These are phyloP conservation scores for Coniochaeta sp. DNA, from an alignment of 2,329 filamentous ascomycete genomes.

Conservation along the genomic window DNA sequence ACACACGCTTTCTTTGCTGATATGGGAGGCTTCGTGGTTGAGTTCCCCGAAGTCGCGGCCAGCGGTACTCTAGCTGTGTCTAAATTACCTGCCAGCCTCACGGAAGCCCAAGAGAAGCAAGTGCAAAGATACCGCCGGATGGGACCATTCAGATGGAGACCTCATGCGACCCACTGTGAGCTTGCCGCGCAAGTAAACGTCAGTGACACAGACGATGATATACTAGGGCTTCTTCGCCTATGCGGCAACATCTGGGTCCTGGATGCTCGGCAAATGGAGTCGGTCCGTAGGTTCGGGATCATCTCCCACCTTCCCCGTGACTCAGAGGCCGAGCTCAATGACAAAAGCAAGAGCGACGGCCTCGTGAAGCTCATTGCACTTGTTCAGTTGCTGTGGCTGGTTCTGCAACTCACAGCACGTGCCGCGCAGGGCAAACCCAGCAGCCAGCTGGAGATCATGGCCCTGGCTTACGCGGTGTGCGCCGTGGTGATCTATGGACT, in stretches of 20 bases:
- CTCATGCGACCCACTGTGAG: not conserved
- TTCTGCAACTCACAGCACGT: slow-evolving; percentile 1
- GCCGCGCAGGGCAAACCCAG: not conserved
- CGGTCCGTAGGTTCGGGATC: not conserved
- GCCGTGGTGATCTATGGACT: slow-evolving; percentile 5
- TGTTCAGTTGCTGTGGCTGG: slow-evolving; percentile 3
- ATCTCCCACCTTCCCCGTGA: not conserved
- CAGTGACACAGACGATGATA: not conserved
- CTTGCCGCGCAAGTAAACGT: not conserved
- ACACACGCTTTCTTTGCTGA: slow-evolving; percentile 10
- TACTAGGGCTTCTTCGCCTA: not conserved
- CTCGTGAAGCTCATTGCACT: slow-evolving; percentile 4
- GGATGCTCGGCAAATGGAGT: not conserved
- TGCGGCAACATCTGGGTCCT: not conserved
- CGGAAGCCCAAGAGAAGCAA: not conserved
- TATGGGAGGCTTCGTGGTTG: slow-evolving; percentile 15
- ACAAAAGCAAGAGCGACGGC: slow-evolving; percentile 5
- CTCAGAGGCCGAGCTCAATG: slow-evolving; percentile 1
- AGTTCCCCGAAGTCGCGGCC: slow-evolving; percentile 5
- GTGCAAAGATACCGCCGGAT: not conserved
- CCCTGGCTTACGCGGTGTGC: slow-evolving; percentile 15
- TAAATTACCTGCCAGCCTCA: not conserved
- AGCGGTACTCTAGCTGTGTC: not conserved
- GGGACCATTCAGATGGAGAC: not conserved
- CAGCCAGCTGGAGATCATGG: slow-evolving; percentile 11